Evolutionary conservation across 2,329 filamentous ascomycete genomes (phyloP).

Genomic region (Neospermospora avenae): DNA sequence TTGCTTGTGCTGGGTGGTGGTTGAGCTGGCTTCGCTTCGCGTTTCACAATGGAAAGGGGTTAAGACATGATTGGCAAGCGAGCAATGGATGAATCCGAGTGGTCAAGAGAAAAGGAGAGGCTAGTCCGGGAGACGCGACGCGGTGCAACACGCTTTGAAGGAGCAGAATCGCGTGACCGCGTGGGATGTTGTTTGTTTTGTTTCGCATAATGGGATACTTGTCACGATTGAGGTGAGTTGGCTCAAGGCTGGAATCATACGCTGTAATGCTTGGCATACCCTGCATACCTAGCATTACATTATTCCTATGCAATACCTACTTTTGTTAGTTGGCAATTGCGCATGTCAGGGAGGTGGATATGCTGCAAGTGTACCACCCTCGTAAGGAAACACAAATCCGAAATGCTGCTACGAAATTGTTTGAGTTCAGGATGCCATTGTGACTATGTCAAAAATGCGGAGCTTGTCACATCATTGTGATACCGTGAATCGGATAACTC

Average conservation of each 20-base stretch:
- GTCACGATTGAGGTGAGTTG: neutral
- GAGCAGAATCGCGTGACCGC: neutral
- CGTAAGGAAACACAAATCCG: too few species aligned
- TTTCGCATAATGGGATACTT: neutral
- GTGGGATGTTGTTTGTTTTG: neutral
- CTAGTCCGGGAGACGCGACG: neutral
- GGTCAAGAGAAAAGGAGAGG: neutral
- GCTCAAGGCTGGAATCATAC: neutral
- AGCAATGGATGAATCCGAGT: neutral
- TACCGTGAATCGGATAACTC: too few species aligned
- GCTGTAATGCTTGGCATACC: neutral
- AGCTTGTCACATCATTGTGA: too few species aligned
- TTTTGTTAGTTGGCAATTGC: too few species aligned
- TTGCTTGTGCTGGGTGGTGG: constrained; percentile 3
- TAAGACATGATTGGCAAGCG: neutral
- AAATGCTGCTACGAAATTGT: too few species aligned
- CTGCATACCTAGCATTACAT: too few species aligned
- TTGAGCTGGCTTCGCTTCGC: constrained; percentile 1
- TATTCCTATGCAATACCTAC: too few species aligned
- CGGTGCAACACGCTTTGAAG: neutral
- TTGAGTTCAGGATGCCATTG: too few species aligned
- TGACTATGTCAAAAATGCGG: too few species aligned
- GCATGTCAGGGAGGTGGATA: too few species aligned
- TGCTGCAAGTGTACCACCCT: too few species aligned
- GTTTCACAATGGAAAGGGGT: constrained; percentile 7